phyloP scores from a whole-genome alignment of 179 eudicot genomes.

The Carnegiea gigantea region DNA sequence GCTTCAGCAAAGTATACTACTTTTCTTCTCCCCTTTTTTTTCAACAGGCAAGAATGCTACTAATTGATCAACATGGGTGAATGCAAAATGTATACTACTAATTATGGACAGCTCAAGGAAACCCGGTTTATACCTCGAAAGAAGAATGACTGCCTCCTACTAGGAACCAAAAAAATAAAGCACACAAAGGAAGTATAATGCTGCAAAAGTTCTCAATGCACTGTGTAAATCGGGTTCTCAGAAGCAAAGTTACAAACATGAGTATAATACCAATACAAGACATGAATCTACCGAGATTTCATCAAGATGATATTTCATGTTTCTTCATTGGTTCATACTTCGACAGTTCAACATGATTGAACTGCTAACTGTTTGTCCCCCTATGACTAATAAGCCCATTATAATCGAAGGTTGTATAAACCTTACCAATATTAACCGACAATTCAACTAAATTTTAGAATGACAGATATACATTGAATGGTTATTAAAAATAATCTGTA shows the following conservation, averaged over 20 bases:
- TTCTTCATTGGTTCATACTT: conserved; percentile 1
- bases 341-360: background rate
- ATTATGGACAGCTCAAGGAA: background rate
- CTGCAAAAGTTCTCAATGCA: background rate
- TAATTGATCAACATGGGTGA: background rate
- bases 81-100: background rate
- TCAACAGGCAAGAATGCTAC: background rate
- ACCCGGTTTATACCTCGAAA: background rate
- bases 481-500: background rate
- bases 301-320: background rate
- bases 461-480: background rate
- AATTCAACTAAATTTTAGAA: background rate
- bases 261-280: background rate
- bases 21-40: background rate
- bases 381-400: background rate
- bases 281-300: background rate
- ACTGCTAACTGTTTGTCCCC: background rate
- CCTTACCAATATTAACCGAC: background rate
- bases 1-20: background rate
- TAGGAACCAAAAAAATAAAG: background rate
- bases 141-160: background rate
- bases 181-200: background rate
- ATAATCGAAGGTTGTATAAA: background rate
- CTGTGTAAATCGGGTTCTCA: background rate
- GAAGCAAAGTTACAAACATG: background rate